Evolutionary conservation across 148 eudicot species (phyloP), one percentile per base, ranked within the genome.

Genomic region (Rhododendron griersonianum): DNA sequence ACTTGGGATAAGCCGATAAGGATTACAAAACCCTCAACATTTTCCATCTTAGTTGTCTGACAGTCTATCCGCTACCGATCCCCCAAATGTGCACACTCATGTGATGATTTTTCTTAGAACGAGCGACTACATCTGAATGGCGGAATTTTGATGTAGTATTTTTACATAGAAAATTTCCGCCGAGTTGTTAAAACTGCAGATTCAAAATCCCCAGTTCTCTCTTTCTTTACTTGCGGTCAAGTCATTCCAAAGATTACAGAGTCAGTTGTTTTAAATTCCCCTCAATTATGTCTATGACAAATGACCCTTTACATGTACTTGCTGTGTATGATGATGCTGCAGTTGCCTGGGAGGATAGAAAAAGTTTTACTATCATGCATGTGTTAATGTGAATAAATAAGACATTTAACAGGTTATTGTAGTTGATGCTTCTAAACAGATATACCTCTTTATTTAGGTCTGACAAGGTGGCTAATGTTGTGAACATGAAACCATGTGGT

Each of bases 401-500:
- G 7, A 25, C 15, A 3, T 79, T 48, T 11, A 25, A 23, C n/a
- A 4, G 81, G 30, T 79, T 18, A 48, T 25, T 14, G 37, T 79
- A 48, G 21, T 79, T 79, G 82, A 79, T 79, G 50, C 11, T 25
- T 79, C 37, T 79, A 48, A 79, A 79, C 53, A 19, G 81, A 10
- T 25, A 25, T 79, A n/a, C 25, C 37, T 61, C 74, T n/a, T 86
- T 14, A 76, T 81, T 28, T 83, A 91, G 89, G 85, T 67, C 87
- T 82, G 82, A 84, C 35, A 83, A 86, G 45, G 85, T 73, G 30
- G 88, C 67, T 76, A 23, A 86, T 65, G 86, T 9, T 5, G 89
- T 81, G 80, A 91, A 91, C 90, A 90, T 88, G 71, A 91, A 87
- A 85, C 75, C 88, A 84, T 91, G 93, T 87, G 90, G 91, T 80